A percentile compares a stretch with the other conserved stretches of the same genome.
Conservation (phyloP, 768 basidiomycete species). For the Trametes villosa region DNA sequence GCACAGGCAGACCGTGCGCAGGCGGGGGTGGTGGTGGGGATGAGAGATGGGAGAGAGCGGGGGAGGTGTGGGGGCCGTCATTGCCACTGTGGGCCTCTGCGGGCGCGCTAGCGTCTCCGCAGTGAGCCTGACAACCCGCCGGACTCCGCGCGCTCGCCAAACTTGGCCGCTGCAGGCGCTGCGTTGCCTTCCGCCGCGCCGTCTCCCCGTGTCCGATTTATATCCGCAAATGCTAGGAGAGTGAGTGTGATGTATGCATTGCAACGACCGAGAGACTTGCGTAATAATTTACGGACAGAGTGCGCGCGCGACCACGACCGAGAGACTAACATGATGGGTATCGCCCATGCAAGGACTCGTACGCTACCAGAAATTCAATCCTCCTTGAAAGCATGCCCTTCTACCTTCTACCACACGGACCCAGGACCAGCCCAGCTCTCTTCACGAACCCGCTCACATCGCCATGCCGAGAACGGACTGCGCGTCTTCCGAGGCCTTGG, state of each 20-base stretch:
- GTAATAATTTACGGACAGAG: conserved; percentile 16
- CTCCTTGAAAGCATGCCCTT: background rate
- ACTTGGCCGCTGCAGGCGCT: conserved; percentile 3
- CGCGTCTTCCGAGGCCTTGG: conserved; percentile 6
- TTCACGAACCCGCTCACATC: conserved; percentile 10
- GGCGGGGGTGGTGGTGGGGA: conserved; percentile 1
- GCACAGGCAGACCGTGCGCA: no score
- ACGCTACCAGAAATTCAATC: background rate
- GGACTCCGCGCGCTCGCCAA: background rate
- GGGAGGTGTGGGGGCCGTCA: conserved; percentile 1
- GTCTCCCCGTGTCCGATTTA: no score
- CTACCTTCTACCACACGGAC: background rate
- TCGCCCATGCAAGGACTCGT: conserved; percentile 3
- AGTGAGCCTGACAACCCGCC: conserved; percentile 10
- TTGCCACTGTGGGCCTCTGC: conserved; percentile 13
- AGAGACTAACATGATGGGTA: conserved; percentile 7
- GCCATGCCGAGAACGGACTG: conserved; percentile 17
- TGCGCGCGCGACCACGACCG: background rate
- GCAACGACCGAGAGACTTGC: conserved; percentile 14
- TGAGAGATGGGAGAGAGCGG: background rate
- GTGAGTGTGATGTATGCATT: background rate
- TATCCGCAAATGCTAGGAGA: background rate
- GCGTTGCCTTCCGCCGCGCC: background rate
- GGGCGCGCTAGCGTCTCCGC: conserved; percentile 8
- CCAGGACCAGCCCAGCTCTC: conserved; percentile 1